Conservation (phyloP, 2,329 filamentous ascomycete species). For the Exophiala dermatitidis region DNA sequence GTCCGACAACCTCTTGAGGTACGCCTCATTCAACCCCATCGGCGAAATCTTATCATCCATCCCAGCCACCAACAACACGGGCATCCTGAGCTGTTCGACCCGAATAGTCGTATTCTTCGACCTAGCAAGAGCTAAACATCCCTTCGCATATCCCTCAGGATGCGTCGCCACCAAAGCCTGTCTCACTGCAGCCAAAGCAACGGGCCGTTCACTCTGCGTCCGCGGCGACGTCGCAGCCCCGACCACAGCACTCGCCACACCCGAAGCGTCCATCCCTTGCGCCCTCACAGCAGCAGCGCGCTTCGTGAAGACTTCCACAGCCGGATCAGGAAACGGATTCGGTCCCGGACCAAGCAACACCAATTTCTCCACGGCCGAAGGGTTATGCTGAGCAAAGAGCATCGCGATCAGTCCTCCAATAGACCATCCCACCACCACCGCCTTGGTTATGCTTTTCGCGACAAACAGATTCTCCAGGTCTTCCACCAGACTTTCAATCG, state of each 20-base stretch:
- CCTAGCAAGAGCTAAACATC: neutral
- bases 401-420: conserved; percentile 28
- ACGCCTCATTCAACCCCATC: neutral
- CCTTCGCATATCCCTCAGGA: neutral
- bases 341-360: neutral
- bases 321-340: neutral
- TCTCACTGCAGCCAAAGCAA: neutral
- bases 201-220: neutral
- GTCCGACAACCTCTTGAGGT: neutral
- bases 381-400: neutral
- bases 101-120: neutral
- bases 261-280: neutral
- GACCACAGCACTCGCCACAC: neutral
- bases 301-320: neutral
- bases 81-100: neutral
- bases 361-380: neutral
- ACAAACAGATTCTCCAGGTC: conserved; percentile 32
- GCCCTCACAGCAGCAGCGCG: neutral
- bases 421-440: conserved; percentile 43
- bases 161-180: neutral
- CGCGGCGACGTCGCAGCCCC: neutral
- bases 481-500: conserved; percentile 39
- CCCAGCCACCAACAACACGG: neutral
- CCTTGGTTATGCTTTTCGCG: too few relatives aligned
- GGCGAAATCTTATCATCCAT: neutral